Evolutionary conservation across 2,329 filamentous ascomycete genomes (phyloP).

Genomic region (Diaporthe australafricana): DNA sequence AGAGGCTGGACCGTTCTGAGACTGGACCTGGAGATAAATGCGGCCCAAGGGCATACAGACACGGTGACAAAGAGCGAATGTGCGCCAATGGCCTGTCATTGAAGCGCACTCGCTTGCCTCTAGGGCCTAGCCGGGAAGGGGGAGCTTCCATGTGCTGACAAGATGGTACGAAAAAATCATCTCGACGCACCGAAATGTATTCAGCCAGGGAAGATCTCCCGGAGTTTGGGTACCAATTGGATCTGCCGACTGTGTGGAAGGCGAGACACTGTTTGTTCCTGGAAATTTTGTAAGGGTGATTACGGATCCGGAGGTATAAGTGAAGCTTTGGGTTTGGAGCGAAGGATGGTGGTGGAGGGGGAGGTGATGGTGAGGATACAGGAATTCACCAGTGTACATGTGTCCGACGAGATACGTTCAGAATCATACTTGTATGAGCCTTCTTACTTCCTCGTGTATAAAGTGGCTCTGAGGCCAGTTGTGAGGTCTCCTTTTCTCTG

Average conservation of each 20-base stretch:
- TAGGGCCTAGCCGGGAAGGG: background rate
- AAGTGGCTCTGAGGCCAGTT: background rate
- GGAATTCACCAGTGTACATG: background rate
- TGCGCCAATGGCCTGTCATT: slow-evolving; percentile 23
- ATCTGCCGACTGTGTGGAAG: background rate
- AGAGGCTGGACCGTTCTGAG: slow-evolving; percentile 11
- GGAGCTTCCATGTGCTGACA: background rate
- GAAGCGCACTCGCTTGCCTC: slow-evolving; percentile 1
- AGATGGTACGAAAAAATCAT: too few species aligned
- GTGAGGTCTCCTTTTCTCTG: background rate
- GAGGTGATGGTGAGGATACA: background rate
- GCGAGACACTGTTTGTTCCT: too few species aligned
- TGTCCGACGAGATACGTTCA: background rate
- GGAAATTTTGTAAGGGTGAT: background rate
- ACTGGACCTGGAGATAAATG: slow-evolving; percentile 18
- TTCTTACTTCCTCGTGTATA: background rate
- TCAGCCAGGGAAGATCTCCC: too few species aligned
- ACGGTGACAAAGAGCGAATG: slow-evolving; percentile 14
- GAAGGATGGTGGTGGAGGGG: background rate
- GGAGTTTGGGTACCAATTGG: background rate
- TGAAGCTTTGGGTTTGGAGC: background rate
- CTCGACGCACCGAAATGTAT: too few species aligned
- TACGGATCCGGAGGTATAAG: background rate
- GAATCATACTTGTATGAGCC: background rate
- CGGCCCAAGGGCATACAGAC: slow-evolving; percentile 6